phyloP scores from a whole-genome alignment of 2,329 filamentous ascomycete species.

The Penicillium sp. region DNA sequence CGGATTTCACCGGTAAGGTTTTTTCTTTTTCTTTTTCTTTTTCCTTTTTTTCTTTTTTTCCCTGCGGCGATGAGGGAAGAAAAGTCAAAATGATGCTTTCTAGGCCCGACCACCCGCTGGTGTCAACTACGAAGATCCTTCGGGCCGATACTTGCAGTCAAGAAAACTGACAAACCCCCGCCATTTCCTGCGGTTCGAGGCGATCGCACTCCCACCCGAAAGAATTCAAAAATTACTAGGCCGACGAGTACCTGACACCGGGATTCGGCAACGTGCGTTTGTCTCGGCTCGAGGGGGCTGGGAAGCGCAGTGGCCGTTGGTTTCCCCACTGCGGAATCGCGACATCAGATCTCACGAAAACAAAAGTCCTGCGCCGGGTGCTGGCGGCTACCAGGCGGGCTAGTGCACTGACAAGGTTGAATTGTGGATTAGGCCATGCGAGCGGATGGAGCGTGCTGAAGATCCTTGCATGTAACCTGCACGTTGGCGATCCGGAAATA shows the following conservation, averaged over 20 bases:
- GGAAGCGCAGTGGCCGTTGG: neutral
- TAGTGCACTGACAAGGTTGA: neutral
- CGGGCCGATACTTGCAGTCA: neutral
- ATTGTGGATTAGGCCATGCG: slow-evolving; percentile 6
- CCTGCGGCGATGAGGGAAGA: no score
- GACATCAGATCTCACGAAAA: neutral
- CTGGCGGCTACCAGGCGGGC: neutral
- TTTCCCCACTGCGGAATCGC: neutral
- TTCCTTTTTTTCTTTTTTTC: no score
- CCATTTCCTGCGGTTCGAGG: neutral
- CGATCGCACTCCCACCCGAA: neutral
- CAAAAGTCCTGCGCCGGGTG: no score
- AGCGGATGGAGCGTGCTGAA: slow-evolving; percentile 8
- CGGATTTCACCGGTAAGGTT: neutral
- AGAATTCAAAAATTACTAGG: neutral
- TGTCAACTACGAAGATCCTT: neutral
- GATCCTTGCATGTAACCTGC: slow-evolving; percentile 8
- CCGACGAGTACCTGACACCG: neutral
- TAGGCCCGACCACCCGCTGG: no score
- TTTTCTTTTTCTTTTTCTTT: no score
- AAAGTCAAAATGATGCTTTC: no score
- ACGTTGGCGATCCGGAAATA: slow-evolving; percentile 7
- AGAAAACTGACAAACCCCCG: neutral
- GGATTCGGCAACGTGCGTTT: neutral
- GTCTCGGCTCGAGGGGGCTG: neutral